Base-by-base conservation (phyloP, 2,329 filamentous ascomycete species). In the Monilinia fructicola region DNA sequence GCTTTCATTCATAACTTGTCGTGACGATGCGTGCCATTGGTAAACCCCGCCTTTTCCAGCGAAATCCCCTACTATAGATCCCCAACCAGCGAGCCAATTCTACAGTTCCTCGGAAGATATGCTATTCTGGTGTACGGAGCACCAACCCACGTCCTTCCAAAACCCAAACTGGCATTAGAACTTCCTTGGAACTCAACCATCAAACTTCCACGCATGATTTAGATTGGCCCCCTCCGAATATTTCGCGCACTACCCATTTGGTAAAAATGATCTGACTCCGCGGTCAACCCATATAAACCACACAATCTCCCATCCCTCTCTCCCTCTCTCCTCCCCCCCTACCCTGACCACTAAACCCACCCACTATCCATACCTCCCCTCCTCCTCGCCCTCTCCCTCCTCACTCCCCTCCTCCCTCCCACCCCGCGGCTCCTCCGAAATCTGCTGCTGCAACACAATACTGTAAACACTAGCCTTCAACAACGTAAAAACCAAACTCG, bases 401-500 rank as follows among this genome's bases (percentile, higher is more conserved):
- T 53, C 44, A 56, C 44, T 67, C n/a, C 66, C 54, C 28, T 31
- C 58, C 38, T 50, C 44, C 58, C 38, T 54, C 38, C 48, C 58
- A 31, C 69, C 71, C 67, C 74, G n/a, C 21, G 46, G 46, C 72
- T 67, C 58, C 69, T 70, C 18, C 72, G 77, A 88, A 74, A 96
- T 92, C 84, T 98, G 92, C 84, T 98, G 94, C 84, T 99, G 94
- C 81, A 99, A 79, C 69, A 99, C 93, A 81, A 99, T 99, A 77
- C 91, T 96, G 81, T 99, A 99, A 70, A 99, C 95, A 78, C 94
- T 98, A 23, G 95, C 94, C 82, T 99, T 99, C 76, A 99, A 84
- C 76, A 98, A 80, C 69, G 95, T 99, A 79, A 96, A 98, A 28
- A 97, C 94, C 65, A 97, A 82, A 72, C 92, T 93, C 54, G 94